Base-by-base conservation (phyloP, 2,329 filamentous ascomycete species). In the Cercospora citrullina region DNA sequence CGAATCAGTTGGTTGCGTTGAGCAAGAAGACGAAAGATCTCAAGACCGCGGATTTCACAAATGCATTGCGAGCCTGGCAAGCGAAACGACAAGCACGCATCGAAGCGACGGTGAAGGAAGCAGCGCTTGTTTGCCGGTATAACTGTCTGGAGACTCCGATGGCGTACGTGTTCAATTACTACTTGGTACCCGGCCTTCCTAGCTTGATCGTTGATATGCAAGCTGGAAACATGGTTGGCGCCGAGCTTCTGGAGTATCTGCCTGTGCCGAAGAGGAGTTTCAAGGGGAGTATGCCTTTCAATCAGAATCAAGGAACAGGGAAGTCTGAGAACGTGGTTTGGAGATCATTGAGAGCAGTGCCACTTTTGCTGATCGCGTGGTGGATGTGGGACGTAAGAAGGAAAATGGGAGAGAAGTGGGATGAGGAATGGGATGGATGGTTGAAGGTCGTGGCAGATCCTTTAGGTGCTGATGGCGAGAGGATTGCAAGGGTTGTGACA, bases 251-350 rank as follows among this genome's bases (percentile, higher is more conserved):
- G 2, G 75, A 79, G 12, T 75, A 67, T 55, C 69, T 80, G 0
- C 75, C 77, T n/a, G 61, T 67, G 2, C 78, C 78, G 26, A 63
- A 71, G 26, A 63, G 71, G 23, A 65, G 68, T 5, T 53, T 74
- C 65, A 69, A 39, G 16, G 76, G 73, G 9, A 75, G 69, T 1
- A 76, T 77, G 74, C 71, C 75, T 1, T 77, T 73, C 71, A 76
- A 78, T 39, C 74, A 72, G 8, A 68, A 73, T 21, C 66, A 72
- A 31, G 75, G 75, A 14, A 57, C 72, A 31, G 74, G 73, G 7
- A 72, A 74, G 45, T 72, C 75, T 9, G 76, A 77, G 62, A 76
- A 66, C 31, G 61, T 67, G 26, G 28, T 73, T 10, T 23, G 31
- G 14, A 39, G 69, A 31, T 36, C 48, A 7, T 28, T 71, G 2